phyloP scores from a whole-genome alignment of 176 grass and related monocot genomes.

The Elaeis guineensis region DNA sequence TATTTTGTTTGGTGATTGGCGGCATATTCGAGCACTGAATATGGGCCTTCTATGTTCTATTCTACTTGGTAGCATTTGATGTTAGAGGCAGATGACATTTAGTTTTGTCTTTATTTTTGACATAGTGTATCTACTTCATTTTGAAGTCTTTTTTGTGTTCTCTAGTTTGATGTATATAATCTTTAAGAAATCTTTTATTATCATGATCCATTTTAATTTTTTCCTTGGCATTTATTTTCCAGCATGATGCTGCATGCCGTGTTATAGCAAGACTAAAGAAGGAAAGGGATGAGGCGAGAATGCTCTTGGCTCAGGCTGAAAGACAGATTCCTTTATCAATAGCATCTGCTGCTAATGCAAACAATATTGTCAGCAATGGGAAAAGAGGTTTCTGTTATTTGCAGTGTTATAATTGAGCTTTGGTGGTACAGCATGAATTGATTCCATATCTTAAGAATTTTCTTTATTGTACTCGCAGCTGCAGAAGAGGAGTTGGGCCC shows the following conservation, averaged over 20 bases:
- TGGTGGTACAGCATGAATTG: background rate
- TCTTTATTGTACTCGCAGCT: constrained; percentile 35
- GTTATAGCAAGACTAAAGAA: constrained; percentile 99
- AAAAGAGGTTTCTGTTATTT: constrained; percentile 61
- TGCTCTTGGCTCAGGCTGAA: constrained; percentile 80
- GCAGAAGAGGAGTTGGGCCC: constrained; percentile 77
- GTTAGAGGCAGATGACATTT: too few relatives aligned
- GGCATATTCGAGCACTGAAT: too few relatives aligned
- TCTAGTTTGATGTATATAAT: too few relatives aligned
- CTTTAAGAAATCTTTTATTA: too few relatives aligned
- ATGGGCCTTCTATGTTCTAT: background rate
- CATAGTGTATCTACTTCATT: too few relatives aligned
- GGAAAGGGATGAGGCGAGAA: constrained; percentile 96
- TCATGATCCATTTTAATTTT: background rate
- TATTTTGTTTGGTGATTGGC: background rate
- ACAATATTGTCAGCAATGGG: constrained; percentile 53
- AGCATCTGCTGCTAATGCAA: constrained; percentile 25
- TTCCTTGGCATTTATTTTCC: constrained; percentile 10
- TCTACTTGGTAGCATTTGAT: background rate
- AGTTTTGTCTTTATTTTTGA: too few relatives aligned
- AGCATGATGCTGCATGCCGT: constrained; percentile 99
- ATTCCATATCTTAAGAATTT: background rate
- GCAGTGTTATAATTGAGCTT: constrained; percentile 12
- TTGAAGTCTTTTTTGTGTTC: too few relatives aligned
- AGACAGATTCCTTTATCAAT: constrained; percentile 56